Percentiles rank a stretch among this genome's conserved stretches.
Conservation (phyloP, 179 eudicot species). For the Silene noctiflora region DNA sequence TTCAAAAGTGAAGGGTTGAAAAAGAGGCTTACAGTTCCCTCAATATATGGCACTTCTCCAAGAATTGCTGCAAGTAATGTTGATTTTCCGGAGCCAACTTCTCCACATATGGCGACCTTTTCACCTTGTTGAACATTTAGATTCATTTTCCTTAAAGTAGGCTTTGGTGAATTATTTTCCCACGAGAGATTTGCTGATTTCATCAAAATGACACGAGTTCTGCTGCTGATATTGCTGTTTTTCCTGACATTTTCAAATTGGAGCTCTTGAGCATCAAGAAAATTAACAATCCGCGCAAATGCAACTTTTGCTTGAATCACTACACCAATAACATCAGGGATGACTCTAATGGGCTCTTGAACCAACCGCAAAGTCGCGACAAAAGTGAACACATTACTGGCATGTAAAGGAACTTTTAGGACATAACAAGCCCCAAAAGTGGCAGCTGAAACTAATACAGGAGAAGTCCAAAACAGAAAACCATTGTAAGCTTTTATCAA, state of each 20-base stretch:
- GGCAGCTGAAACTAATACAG: slow-evolving; percentile 34
- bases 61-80: slow-evolving; percentile 59
- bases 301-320: slow-evolving; percentile 72
- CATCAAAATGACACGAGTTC: slow-evolving; percentile 27
- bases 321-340: slow-evolving; percentile 69
- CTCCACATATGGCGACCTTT: slow-evolving; percentile 64
- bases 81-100: slow-evolving; percentile 70
- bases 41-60: slow-evolving; percentile 62
- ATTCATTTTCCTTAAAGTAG: slow-evolving; percentile 42
- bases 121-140: slow-evolving; percentile 42
- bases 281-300: slow-evolving; percentile 49
- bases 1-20: neutral
- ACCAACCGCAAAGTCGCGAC: slow-evolving; percentile 69
- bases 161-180: slow-evolving; percentile 42
- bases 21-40: slow-evolving; percentile 55
- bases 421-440: slow-evolving; percentile 64
- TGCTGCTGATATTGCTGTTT: slow-evolving; percentile 14
- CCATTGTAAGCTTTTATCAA: slow-evolving; percentile 48
- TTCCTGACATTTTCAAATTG: slow-evolving; percentile 41
- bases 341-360: slow-evolving; percentile 63
- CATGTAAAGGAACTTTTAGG: slow-evolving; percentile 48
- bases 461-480: slow-evolving; percentile 64
- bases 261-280: slow-evolving; percentile 68
- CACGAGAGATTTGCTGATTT: slow-evolving; percentile 55
- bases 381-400: slow-evolving; percentile 77